Conservation (phyloP, 2,329 filamentous ascomycete species). For the Scortechinia acanthostroma region DNA sequence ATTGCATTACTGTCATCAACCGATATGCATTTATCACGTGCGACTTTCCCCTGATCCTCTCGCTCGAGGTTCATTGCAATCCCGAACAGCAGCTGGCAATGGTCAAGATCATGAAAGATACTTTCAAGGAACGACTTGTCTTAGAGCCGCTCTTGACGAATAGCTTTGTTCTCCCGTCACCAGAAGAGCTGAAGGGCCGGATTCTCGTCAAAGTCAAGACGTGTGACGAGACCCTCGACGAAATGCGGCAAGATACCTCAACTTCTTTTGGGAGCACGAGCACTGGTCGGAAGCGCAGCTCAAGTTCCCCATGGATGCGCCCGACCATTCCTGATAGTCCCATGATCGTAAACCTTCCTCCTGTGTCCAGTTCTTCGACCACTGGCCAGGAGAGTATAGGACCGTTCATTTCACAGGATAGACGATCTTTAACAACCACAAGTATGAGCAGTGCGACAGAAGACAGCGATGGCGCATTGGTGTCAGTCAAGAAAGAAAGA, state of each 20-base stretch:
- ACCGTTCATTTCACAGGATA: not conserved
- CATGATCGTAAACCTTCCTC: not conserved
- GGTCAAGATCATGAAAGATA: slow-evolving; percentile 58
- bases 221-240: not conserved
- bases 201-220: slow-evolving; percentile 62
- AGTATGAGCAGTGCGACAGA: slow-evolving; percentile 28
- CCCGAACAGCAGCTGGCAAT: slow-evolving; percentile 54
- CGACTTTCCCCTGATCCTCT: slow-evolving; percentile 59
- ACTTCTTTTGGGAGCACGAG: not conserved
- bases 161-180: slow-evolving; percentile 45
- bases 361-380: not conserved
- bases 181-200: slow-evolving; percentile 53
- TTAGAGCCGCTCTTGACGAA: slow-evolving; percentile 46
- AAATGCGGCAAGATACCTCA: not conserved
- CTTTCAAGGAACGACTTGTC: slow-evolving; percentile 51
- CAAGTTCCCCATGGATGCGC: not conserved
- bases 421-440: slow-evolving; percentile 2
- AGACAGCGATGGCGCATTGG: slow-evolving; percentile 22
- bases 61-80: slow-evolving; percentile 63
- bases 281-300: not conserved
- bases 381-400: not conserved
- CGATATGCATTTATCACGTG: slow-evolving; percentile 60
- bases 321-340: not conserved
- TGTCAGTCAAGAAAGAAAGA: slow-evolving; percentile 13
- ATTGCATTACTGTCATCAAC: slow-evolving; percentile 72